These are phyloP conservation scores for Discostella stelligera DNA, from an alignment of 352 stramenopile genomes.

Conservation along the genomic window DNA sequence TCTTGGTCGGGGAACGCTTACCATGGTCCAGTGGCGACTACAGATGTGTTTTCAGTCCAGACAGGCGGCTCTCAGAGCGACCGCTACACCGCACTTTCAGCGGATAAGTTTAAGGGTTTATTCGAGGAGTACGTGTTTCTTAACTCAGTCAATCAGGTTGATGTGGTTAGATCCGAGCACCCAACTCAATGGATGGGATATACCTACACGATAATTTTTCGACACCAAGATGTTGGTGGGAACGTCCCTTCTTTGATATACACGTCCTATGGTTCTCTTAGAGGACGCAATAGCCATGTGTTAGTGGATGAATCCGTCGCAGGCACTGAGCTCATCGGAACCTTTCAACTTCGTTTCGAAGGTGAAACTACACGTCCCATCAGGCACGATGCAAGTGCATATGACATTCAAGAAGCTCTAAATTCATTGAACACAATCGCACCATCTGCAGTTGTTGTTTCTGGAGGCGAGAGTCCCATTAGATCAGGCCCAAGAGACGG, in stretches of 20 bases:
- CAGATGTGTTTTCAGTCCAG: slow-evolving; percentile 53
- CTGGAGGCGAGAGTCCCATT: slow-evolving; percentile 59
- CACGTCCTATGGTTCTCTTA: slow-evolving; percentile 33
- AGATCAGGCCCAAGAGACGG: slow-evolving; percentile 48
- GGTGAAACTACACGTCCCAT: slow-evolving; percentile 91
- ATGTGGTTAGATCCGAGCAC: slow-evolving; percentile 61
- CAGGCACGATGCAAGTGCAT: slow-evolving; percentile 84
- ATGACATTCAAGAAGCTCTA: slow-evolving; percentile 87
- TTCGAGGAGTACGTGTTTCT: slow-evolving; percentile 63
- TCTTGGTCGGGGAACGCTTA: slow-evolving; percentile 58
- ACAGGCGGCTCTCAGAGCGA: slow-evolving; percentile 48
- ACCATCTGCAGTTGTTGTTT: slow-evolving; percentile 88
- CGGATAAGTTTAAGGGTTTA: slow-evolving; percentile 56
- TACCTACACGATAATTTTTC: slow-evolving; percentile 83
- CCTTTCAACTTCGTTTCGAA: slow-evolving; percentile 91
- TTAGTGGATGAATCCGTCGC: slow-evolving; percentile 83
- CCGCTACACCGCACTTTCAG: slow-evolving; percentile 61
- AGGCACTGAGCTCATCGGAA: slow-evolving; percentile 88
- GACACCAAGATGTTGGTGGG: slow-evolving; percentile 84
- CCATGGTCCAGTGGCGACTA: slow-evolving; percentile 40
- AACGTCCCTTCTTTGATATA: slow-evolving; percentile 81
- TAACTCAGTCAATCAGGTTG: slow-evolving; percentile 53
- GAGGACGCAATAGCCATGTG: slow-evolving; percentile 61
- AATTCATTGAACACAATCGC: slow-evolving; percentile 91
- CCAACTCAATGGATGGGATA: slow-evolving; percentile 81